These are phyloP conservation scores for Imleria badia DNA, from an alignment of 768 basidiomycete species.

Conservation along the genomic window DNA sequence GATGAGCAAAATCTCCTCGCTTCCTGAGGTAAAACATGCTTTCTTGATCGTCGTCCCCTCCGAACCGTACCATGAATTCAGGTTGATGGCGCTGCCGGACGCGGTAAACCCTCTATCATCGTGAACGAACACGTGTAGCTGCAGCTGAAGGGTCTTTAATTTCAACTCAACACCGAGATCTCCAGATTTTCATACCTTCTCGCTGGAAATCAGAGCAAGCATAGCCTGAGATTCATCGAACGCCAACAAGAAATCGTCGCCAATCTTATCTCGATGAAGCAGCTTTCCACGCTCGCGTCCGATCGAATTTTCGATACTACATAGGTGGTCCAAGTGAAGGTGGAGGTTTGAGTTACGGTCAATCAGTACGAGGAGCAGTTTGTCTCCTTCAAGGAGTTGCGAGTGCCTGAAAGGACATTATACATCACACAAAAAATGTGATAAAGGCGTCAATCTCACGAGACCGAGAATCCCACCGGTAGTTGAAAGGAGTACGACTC, in stretches of 20 bases:
- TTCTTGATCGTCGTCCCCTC: conserved; percentile 34
- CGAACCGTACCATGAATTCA: conserved; percentile 50
- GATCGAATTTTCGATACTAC: conserved; percentile 36
- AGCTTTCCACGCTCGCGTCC: conserved; percentile 29
- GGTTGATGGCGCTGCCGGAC: conserved; percentile 42
- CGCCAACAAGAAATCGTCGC: conserved; percentile 43
- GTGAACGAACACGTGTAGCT: conserved; percentile 47
- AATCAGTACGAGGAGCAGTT: conserved; percentile 40
- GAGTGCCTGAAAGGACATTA: conserved; percentile 25
- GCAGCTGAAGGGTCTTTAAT: conserved; percentile 25
- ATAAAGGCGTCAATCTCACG: conserved; percentile 11
- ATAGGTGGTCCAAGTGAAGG: conserved; percentile 39
- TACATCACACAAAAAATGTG: background rate
- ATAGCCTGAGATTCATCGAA: conserved; percentile 54
- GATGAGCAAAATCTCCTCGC: conserved; percentile 53
- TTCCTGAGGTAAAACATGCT: conserved; percentile 47
- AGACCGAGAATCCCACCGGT: conserved; percentile 23
- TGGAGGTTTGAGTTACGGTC: conserved; percentile 32
- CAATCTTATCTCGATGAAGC: conserved; percentile 47
- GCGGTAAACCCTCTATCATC: conserved; percentile 47
- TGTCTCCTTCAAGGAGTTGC: conserved; percentile 43
- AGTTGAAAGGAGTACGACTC: conserved; percentile 27
- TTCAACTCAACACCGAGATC: background rate
- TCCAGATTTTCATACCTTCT: conserved; percentile 36
- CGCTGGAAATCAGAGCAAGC: conserved; percentile 43